phyloP scores from a whole-genome alignment of 371 early-diverging fungal species.

The Mortierella sp. region DNA sequence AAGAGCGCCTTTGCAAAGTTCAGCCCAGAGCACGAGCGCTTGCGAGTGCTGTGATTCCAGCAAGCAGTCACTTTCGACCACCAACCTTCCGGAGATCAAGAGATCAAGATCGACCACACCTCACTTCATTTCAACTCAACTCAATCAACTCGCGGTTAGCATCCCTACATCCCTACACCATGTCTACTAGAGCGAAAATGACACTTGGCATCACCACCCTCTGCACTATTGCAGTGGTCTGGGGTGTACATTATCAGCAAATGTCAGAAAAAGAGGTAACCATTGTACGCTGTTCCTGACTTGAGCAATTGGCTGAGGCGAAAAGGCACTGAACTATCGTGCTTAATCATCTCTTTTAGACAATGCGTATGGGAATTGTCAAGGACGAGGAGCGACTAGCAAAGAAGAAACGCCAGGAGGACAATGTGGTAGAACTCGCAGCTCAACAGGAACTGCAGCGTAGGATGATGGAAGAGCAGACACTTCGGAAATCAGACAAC shows the following conservation, averaged over 20 bases:
- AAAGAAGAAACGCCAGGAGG: conserved; percentile 51
- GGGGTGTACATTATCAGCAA: conserved; percentile 53
- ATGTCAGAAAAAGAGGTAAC: conserved; percentile 53
- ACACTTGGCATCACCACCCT: conserved; percentile 46
- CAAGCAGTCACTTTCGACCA: conserved; percentile 15
- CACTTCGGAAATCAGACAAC: conserved; percentile 24
- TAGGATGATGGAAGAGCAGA: conserved; percentile 46
- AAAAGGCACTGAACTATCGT: neutral
- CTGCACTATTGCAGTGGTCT: conserved; percentile 40
- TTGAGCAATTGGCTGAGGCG: neutral
- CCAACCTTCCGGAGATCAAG: too few species aligned
- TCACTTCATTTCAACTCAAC: neutral
- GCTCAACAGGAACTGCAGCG: conserved; percentile 50
- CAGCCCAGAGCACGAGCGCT: conserved; percentile 41
- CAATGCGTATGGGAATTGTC: conserved; percentile 42
- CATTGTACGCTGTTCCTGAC: neutral
- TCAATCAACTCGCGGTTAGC: neutral
- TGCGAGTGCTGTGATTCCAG: conserved; percentile 8
- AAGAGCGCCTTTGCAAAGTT: conserved; percentile 63
- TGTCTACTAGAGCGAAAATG: conserved; percentile 54
- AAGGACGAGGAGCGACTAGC: conserved; percentile 50
- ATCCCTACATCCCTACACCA: conserved; percentile 1
- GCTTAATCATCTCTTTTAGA: conserved; percentile 7
- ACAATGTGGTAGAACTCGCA: conserved; percentile 47
- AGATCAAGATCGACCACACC: neutral